Base-by-base conservation (phyloP, 371 early-diverging fungal genomes). In the Apophysomyces sp. region DNA sequence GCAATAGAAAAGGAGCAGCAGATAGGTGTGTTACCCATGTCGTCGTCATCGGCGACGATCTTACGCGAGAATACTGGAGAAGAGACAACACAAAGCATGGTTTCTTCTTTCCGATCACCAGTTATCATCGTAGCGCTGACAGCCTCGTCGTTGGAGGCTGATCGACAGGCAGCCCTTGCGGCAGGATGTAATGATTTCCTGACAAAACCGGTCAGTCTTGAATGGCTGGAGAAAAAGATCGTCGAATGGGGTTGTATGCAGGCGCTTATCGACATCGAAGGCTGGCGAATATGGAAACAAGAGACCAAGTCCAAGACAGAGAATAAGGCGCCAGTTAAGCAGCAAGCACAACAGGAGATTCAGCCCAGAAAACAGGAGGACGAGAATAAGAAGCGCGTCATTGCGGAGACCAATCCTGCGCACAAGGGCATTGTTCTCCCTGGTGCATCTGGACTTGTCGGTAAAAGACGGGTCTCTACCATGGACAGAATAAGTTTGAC, bases 231-330 rank as follows among this genome's bases (percentile, higher is more conserved):
- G 67, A 82, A 86, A 55, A 92, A 92, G 76, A 90, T 93, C 56
- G 80, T 89, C 53, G 93, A 93, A 69, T 93, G 93, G 93, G 93
- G 92, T 1, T 88, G 89, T 60, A 93, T 93, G 89, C 93, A 93
- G 63, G 90, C 92, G 0, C 71, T 93, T 51, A 92, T 93, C 57
- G 92, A 93, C 70, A 86, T 90, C 60, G 88, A 89, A 55, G 86
- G 88, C 13, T 91, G 89, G 88, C 74, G 83, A 52, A 76, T 77
- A 37, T 88, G 90, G 90, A 83, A 84, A 58, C 60, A 56, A 24
- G 18, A 55, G 15, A 54, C 53, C 40, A 61, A 30, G 49, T 58
- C 34, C 59, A 64, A 12, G 29, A 55, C 15, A 60, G 32, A 30
- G 2, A 15, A 34, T 49, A 49, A 24, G 29, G 36, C 1, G 6